These are phyloP conservation scores for Sanguinoderma infundibulare DNA, from an alignment of 1,284 basidiomycete species.

Conservation along the genomic window DNA sequence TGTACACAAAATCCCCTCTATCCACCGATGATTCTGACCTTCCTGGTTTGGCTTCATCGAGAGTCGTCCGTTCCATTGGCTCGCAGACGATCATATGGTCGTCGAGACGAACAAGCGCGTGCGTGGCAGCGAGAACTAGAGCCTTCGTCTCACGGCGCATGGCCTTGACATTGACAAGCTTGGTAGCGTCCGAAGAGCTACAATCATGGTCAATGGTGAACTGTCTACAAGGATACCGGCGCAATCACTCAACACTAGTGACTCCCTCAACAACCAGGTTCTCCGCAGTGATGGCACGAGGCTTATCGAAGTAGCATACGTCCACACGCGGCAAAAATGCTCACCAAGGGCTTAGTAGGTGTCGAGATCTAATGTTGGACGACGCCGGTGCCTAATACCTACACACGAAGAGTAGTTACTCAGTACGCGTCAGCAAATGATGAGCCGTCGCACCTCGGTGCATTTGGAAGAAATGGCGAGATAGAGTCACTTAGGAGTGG, in stretches of 20 bases:
- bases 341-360: too few relatives aligned
- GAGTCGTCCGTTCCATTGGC: constrained; percentile 98
- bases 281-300: constrained; percentile 94
- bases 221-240: background rate
- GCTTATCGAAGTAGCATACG: constrained; percentile 98
- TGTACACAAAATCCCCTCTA: too few relatives aligned
- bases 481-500: too few relatives aligned
- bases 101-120: constrained; percentile 92
- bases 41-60: too few relatives aligned
- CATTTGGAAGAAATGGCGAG: too few relatives aligned
- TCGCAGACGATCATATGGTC: constrained; percentile 95
- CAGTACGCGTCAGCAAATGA: too few relatives aligned
- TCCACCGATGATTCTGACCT: too few relatives aligned
- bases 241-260: constrained; percentile 80
- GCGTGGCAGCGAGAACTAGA: constrained; percentile 90
- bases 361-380: too few relatives aligned
- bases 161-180: constrained; percentile 81
- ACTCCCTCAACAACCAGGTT: constrained; percentile 94
- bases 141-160: constrained; percentile 81
- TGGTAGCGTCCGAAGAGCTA: constrained; percentile 62
- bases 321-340: too few relatives aligned
- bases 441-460: too few relatives aligned
- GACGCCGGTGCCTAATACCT: too few relatives aligned
- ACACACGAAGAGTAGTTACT: too few relatives aligned
- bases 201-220: constrained; percentile 11